Evolutionary conservation across 2,329 filamentous ascomycete species (phyloP).

Genomic region (Aphanoascus verrucosus): DNA sequence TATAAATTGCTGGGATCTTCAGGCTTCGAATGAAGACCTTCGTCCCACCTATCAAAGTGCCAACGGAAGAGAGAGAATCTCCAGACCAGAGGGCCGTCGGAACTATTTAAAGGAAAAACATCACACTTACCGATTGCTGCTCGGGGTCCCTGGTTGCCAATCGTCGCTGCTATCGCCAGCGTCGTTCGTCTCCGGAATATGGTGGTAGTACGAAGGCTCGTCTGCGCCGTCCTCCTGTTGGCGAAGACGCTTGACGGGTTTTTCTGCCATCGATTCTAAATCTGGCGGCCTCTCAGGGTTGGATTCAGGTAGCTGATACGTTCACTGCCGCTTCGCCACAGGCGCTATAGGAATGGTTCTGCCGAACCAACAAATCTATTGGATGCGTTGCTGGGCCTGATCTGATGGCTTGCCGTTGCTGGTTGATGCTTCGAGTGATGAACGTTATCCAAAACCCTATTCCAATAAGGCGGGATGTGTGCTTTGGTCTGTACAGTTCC

Average conservation of each 20-base stretch:
- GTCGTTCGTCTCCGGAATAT: conserved; percentile 10
- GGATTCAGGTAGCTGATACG: background rate
- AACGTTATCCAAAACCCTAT: background rate
- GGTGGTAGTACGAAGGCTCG: conserved; percentile 17
- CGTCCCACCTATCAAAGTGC: background rate
- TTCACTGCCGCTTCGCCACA: conserved; percentile 9
- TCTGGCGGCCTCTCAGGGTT: conserved; percentile 8
- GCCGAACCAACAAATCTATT: conserved; percentile 5
- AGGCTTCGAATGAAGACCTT: background rate
- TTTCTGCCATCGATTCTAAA: conserved; percentile 14
- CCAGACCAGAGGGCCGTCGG: background rate
- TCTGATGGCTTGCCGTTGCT: background rate
- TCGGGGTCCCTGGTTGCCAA: conserved; percentile 17
- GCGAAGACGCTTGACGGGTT: conserved; percentile 15
- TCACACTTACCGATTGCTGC: conserved; percentile 8
- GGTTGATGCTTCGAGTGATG: background rate
- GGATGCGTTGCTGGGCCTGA: background rate
- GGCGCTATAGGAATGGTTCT: background rate
- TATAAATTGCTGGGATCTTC: conserved; percentile 4
- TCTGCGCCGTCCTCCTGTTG: conserved; percentile 12
- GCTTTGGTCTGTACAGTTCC: no score
- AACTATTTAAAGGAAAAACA: conserved; percentile 5
- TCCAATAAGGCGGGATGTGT: background rate
- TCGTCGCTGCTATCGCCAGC: conserved; percentile 17
- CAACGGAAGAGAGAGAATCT: background rate